Evolutionary conservation across 345 rosid species (phyloP).

Genomic region (Sisymbrium altissimum): DNA sequence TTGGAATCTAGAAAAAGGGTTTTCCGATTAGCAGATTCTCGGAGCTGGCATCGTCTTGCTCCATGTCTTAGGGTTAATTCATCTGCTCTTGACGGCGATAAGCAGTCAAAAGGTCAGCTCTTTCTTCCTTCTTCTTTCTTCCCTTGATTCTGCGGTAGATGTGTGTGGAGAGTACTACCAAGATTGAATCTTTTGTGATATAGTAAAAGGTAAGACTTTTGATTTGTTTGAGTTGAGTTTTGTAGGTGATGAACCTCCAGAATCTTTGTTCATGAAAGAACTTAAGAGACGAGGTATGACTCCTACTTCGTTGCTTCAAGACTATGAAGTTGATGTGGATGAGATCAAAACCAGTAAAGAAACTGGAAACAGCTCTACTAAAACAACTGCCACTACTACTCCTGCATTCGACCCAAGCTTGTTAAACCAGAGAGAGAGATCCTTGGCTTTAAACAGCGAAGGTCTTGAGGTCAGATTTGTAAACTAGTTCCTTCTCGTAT

Average conservation of each 20-base stretch:
- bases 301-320: constrained; percentile 84
- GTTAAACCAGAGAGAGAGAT: constrained; percentile 75
- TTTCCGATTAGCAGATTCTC: constrained; percentile 29
- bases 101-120: constrained; percentile 56
- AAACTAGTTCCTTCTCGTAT: not conserved
- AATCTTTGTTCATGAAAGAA: constrained; percentile 93
- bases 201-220: not conserved
- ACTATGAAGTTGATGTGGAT: constrained; percentile 48
- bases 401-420: constrained; percentile 57
- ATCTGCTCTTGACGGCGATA: constrained; percentile 51
- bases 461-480: constrained; percentile 77
- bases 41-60: constrained; percentile 17
- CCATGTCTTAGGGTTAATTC: constrained; percentile 42
- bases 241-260: constrained; percentile 91
- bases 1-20: constrained; percentile 34
- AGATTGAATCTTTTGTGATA: not conserved
- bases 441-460: constrained; percentile 90
- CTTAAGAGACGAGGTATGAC: constrained; percentile 89
- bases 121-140: not conserved
- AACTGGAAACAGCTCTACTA: constrained; percentile 44
- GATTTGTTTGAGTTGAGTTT: constrained; percentile 13
- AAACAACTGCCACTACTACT: constrained; percentile 66
- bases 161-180: not conserved
- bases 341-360: constrained; percentile 53
- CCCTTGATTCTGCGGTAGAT: no score